Evolutionary conservation across 768 basidiomycete species (phyloP).

Genomic region (Russula dissimulans): DNA sequence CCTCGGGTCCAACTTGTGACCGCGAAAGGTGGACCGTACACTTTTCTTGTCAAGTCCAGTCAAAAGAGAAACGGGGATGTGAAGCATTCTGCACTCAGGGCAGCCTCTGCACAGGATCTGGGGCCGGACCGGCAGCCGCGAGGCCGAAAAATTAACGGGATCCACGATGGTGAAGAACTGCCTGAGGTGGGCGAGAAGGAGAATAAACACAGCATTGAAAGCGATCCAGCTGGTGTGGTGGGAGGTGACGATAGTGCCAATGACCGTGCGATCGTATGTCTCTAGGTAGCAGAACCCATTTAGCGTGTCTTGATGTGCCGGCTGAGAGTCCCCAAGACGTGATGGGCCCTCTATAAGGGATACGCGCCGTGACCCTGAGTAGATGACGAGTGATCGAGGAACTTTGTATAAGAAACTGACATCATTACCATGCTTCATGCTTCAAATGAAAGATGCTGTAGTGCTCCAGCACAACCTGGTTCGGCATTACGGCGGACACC

Average conservation of each 20-base stretch:
- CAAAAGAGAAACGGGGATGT: constrained; percentile 73
- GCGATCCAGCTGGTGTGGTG: constrained; percentile 71
- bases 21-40: background rate
- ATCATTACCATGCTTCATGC: constrained; percentile 29
- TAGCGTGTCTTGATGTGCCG: constrained; percentile 48
- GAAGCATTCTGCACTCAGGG: constrained; percentile 73
- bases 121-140: constrained; percentile 23
- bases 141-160: constrained; percentile 19
- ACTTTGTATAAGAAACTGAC: constrained; percentile 29
- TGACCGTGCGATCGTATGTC: constrained; percentile 63
- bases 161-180: background rate
- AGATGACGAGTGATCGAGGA: constrained; percentile 31
- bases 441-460: constrained; percentile 46
- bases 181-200: constrained; percentile 28
- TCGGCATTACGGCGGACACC: background rate
- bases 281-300: constrained; percentile 69
- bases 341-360: constrained; percentile 38
- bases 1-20: background rate
- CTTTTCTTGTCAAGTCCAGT: constrained; percentile 36
- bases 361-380: constrained; percentile 31
- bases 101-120: constrained; percentile 46
- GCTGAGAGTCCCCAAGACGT: constrained; percentile 32
- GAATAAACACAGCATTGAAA: constrained; percentile 50
- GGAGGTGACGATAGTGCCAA: constrained; percentile 55
- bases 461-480: constrained; percentile 61